Percentiles rank a stretch among this genome's conserved stretches.
phyloP scores from a whole-genome alignment of 73 alveolate genomes.

The Paramecium pentaurelia region DNA sequence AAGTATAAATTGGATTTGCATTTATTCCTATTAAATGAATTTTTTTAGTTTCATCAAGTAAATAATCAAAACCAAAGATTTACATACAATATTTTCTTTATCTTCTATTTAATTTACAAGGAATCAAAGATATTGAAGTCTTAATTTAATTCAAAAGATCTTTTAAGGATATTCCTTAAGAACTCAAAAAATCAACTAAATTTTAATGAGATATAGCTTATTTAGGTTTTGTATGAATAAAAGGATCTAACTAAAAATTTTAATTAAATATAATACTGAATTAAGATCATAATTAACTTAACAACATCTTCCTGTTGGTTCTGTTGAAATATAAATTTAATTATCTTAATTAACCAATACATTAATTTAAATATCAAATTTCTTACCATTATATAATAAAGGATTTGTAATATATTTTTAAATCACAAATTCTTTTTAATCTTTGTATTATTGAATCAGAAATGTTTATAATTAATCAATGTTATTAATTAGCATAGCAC shows the following conservation, averaged over 20 bases:
- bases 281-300: conserved; percentile 23
- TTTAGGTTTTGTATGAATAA: conserved; percentile 73
- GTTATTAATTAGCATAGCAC: background rate
- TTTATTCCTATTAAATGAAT: conserved; percentile 80
- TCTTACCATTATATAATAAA: conserved; percentile 76
- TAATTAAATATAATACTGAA: conserved; percentile 27
- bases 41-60: conserved; percentile 78
- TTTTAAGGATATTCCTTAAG: background rate
- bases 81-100: conserved; percentile 63
- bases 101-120: conserved; percentile 35
- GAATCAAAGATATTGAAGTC: background rate
- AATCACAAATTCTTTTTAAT: conserved; percentile 49
- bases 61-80: conserved; percentile 81
- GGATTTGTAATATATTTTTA: conserved; percentile 88
- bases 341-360: conserved; percentile 74
- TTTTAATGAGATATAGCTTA: conserved; percentile 67
- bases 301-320: conserved; percentile 67
- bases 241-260: conserved; percentile 53
- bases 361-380: conserved; percentile 87
- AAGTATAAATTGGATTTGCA: conserved; percentile 78
- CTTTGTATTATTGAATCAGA: background rate
- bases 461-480: background rate
- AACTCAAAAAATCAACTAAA: background rate
- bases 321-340: conserved; percentile 57
- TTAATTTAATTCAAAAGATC: background rate